Base-by-base conservation (phyloP, 1,284 basidiomycete species). In the Tilletia walkeri region DNA sequence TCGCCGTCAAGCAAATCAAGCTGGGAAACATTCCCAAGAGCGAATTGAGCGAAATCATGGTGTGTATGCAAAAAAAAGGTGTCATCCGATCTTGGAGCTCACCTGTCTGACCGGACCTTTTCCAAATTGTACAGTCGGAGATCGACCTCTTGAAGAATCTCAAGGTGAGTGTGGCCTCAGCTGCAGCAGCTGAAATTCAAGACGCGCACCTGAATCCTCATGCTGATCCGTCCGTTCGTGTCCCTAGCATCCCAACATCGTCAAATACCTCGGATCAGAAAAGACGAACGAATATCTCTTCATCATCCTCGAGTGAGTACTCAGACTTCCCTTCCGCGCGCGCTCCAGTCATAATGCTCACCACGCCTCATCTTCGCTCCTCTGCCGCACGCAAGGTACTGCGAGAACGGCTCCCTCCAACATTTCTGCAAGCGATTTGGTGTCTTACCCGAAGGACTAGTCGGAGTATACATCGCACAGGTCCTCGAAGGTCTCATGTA, bases 251-350 rank as follows among this genome's bases (percentile, higher is more conserved):
- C 88, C 91, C 50, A 98, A 98, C 84, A 98, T 98, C 82, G 95
- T 99, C 83, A 97, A 98, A 85, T 98, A 98, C 86, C 95, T 96
- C 81, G 94, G 95, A 20, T 98, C 95, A 79, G 93, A 94, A 83
- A 95, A 95, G 86, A 95, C 94, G 68, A 89, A 90, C 70, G 92
- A 97, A 82, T 94, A 90, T 83, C 87, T 98, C 73, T 96, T 95
- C 85, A 98, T 99, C 85, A 94, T 99, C 76, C 88, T 98, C 69
- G 95, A 97, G 90, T 93, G 74, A 71, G 88, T 80, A 78, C 30
- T 7, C 49, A 45, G 6, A 9, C 41, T 14, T 24, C 47, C 65
- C 47, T 65, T 69, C 20, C 59, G 45, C 53, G 50, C 38, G n/a
- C 54, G 2, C 24, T 30, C 2, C 34, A 48, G 30, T 20, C 6